Conservation (phyloP, 345 rosid species). For the Odontarrhena argentea region DNA sequence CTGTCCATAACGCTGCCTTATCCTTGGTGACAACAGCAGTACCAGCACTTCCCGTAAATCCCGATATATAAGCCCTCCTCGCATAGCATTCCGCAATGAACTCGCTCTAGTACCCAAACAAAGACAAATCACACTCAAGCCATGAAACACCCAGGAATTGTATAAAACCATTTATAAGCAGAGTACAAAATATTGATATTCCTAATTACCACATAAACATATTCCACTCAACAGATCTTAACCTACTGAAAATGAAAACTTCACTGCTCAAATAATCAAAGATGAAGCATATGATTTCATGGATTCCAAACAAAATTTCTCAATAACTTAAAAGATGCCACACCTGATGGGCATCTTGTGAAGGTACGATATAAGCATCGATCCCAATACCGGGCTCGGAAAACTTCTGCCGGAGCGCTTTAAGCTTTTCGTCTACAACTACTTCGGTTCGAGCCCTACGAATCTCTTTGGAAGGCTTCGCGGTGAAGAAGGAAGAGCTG, state of each 20-base stretch:
- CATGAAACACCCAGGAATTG: background rate
- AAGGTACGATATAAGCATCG: conserved; percentile 94
- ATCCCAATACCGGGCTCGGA: conserved; percentile 70
- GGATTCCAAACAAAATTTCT: background rate
- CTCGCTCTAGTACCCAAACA: conserved; percentile 64
- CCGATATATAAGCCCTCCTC: conserved; percentile 80
- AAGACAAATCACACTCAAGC: conserved; percentile 12
- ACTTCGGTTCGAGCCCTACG: conserved; percentile 40
- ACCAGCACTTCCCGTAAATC: conserved; percentile 95
- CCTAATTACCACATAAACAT: background rate
- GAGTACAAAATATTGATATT: background rate
- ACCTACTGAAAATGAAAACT: background rate
- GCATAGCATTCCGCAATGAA: conserved; percentile 93
- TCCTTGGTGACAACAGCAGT: conserved; percentile 87
- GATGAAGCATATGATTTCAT: background rate
- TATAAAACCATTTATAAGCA: background rate
- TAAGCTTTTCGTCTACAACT: conserved; percentile 71
- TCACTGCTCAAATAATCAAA: conserved; percentile 3
- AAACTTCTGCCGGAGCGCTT: conserved; percentile 64
- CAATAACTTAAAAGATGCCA: background rate
- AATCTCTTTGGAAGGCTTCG: conserved; percentile 76
- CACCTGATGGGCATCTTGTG: conserved; percentile 98
- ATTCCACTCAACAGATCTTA: background rate
- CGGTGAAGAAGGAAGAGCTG: conserved; percentile 56
- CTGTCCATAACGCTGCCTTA: conserved; percentile 96